Evolutionary conservation across 2,329 filamentous ascomycete genomes (phyloP).

Genomic region (Xylariaceae sp.): DNA sequence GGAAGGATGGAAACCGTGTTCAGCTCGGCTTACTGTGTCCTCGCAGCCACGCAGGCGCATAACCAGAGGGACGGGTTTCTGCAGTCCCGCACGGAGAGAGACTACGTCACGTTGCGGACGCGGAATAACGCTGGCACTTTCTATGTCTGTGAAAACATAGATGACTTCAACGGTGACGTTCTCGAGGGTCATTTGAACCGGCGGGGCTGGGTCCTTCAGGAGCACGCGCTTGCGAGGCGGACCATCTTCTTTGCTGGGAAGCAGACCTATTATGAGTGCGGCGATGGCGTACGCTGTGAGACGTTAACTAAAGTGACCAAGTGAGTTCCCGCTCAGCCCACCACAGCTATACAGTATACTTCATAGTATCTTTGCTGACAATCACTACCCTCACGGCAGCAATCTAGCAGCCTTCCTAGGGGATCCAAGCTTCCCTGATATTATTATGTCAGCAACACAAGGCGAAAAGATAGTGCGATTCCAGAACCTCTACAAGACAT

Average conservation of each 20-base stretch:
- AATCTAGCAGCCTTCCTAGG: constrained; percentile 1
- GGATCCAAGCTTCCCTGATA: neutral
- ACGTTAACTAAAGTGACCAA: constrained; percentile 30
- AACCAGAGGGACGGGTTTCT: constrained; percentile 21
- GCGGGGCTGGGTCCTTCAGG: constrained; percentile 38
- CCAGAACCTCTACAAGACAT: constrained; percentile 2
- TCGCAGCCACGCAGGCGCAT: constrained; percentile 2
- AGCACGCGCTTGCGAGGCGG: constrained; percentile 32
- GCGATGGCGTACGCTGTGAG: constrained; percentile 31
- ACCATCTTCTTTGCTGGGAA: constrained; percentile 33
- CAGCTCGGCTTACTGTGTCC: constrained; percentile 1
- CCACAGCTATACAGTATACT: neutral
- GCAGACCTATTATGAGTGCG: constrained; percentile 37
- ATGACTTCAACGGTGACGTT: constrained; percentile 32
- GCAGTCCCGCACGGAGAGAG: neutral
- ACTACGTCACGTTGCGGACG: neutral
- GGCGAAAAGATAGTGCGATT: constrained; percentile 3
- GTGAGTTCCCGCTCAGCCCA: constrained; percentile 19
- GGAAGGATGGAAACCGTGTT: constrained; percentile 1
- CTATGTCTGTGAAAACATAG: constrained; percentile 26
- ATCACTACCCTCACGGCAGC: neutral
- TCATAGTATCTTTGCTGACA: no score
- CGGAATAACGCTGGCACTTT: constrained; percentile 3
- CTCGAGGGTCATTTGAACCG: constrained; percentile 25
- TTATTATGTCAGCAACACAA: constrained; percentile 2